A percentile compares a stretch with the other conserved stretches of the same genome.
Evolutionary conservation across 257 asterid species (phyloP).

Genomic region (Nicotiana tabacum): DNA sequence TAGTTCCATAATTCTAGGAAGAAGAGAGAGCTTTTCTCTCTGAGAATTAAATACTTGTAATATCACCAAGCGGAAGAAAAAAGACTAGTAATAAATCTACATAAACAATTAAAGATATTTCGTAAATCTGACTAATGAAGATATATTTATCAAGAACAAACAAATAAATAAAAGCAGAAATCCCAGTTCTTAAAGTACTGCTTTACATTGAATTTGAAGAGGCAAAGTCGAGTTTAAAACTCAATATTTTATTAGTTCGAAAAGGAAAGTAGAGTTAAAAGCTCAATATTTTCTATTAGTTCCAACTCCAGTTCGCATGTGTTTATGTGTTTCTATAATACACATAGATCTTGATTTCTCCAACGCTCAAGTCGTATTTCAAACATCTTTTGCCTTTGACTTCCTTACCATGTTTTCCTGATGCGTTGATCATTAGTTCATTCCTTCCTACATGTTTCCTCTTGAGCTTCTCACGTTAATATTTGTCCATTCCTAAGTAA

Average conservation of each 20-base stretch:
- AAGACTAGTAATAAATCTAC: neutral
- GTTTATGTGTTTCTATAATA: neutral
- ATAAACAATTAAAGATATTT: neutral
- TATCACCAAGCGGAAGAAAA: neutral
- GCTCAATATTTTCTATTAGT: neutral
- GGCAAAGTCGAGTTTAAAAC: neutral
- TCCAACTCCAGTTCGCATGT: neutral
- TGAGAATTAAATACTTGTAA: neutral
- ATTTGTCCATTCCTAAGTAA: neutral
- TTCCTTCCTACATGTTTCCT: neutral
- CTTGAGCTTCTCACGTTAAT: neutral
- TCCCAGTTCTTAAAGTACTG: neutral
- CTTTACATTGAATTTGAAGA: neutral
- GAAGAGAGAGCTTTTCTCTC: neutral
- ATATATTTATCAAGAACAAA: neutral
- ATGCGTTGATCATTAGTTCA: neutral
- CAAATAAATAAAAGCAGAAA: neutral
- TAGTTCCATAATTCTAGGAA: neutral
- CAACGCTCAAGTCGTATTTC: neutral
- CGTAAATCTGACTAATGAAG: conserved; percentile 2
- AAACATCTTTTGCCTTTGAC: neutral
- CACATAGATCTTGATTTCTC: neutral
- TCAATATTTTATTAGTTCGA: neutral
- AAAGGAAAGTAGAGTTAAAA: neutral
- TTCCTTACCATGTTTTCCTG: neutral